A percentile compares a stretch with the other conserved stretches of the same genome.
Evolutionary conservation across 73 alveolate genomes (phyloP).

Genomic region (Uronychia binucleata): DNA sequence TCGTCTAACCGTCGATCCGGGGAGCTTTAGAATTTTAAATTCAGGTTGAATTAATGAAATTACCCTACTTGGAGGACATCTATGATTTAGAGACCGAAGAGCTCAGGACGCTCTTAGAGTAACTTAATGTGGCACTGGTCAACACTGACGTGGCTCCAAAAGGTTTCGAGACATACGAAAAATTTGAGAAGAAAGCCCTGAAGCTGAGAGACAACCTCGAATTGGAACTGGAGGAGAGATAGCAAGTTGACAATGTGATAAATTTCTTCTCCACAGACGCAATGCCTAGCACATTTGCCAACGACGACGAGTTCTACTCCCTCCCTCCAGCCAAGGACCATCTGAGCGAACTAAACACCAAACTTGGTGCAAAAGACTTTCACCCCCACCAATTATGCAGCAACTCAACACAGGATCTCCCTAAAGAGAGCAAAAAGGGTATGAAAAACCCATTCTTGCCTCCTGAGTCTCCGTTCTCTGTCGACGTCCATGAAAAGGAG

Average conservation of each 20-base stretch:
- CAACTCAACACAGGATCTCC: no score
- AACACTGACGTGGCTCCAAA: conserved; percentile 35
- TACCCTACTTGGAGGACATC: conserved; percentile 59
- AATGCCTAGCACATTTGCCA: background rate
- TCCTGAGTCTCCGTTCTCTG: no score
- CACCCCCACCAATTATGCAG: no score
- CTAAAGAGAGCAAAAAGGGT: no score
- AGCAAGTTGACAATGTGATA: conserved; percentile 54
- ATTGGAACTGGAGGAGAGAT: conserved; percentile 52
- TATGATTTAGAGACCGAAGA: conserved; percentile 47
- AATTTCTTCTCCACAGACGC: conserved; percentile 18
- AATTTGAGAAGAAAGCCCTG: conserved; percentile 41
- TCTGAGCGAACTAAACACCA: no score
- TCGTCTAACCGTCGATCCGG: background rate
- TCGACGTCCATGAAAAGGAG: no score
- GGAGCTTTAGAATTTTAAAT: background rate
- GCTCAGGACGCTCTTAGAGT: conserved; percentile 12
- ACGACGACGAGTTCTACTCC: conserved; percentile 29
- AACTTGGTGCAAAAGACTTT: no score
- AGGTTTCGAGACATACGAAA: conserved; percentile 41
- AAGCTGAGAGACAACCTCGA: conserved; percentile 42
- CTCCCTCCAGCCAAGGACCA: background rate
- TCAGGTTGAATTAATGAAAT: background rate
- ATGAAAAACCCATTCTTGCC: no score
- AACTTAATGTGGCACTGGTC: background rate